Evolutionary conservation across 768 basidiomycete genomes (phyloP).

Genomic region (Sporobolomyces pararoseus): DNA sequence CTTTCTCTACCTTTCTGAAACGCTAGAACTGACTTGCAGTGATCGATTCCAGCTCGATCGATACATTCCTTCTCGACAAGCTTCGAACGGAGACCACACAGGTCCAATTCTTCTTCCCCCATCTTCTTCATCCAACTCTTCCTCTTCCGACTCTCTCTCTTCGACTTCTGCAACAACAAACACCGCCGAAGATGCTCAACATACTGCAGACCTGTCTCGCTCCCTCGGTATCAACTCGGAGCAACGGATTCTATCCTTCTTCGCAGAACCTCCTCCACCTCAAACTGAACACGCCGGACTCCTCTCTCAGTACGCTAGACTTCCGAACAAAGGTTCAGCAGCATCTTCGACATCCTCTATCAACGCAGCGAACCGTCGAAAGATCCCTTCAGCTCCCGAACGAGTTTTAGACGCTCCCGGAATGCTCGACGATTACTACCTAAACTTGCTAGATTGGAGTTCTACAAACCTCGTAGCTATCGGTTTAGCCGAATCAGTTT

Average conservation of each 20-base stretch:
- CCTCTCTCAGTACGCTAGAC: constrained; percentile 71
- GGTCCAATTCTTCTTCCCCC: constrained; percentile 36
- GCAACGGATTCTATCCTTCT: constrained; percentile 75
- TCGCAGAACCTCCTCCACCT: constrained; percentile 70
- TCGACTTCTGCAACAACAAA: background rate
- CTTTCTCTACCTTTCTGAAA: background rate
- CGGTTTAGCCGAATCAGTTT: constrained; percentile 77
- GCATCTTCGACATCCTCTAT: constrained; percentile 64
- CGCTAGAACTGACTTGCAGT: background rate
- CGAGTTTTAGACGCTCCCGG: constrained; percentile 94
- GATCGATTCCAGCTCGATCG: constrained; percentile 34
- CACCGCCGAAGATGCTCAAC: constrained; percentile 38
- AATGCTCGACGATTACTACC: constrained; percentile 81
- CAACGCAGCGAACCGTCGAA: constrained; percentile 66
- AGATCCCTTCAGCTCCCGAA: constrained; percentile 80
- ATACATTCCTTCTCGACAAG: constrained; percentile 38
- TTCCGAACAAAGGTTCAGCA: constrained; percentile 54
- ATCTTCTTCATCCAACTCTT: constrained; percentile 5
- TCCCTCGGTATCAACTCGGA: constrained; percentile 46
- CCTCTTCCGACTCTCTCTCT: constrained; percentile 15
- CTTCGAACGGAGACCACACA: constrained; percentile 37
- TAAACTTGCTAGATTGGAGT: constrained; percentile 90
- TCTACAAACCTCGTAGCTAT: constrained; percentile 81
- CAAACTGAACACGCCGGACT: constrained; percentile 73
- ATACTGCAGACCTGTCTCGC: constrained; percentile 45